A percentile compares a stretch with the other conserved stretches of the same genome.
Evolutionary conservation across 148 eudicot genomes (phyloP).

Genomic region (Heliosperma pusillum): DNA sequence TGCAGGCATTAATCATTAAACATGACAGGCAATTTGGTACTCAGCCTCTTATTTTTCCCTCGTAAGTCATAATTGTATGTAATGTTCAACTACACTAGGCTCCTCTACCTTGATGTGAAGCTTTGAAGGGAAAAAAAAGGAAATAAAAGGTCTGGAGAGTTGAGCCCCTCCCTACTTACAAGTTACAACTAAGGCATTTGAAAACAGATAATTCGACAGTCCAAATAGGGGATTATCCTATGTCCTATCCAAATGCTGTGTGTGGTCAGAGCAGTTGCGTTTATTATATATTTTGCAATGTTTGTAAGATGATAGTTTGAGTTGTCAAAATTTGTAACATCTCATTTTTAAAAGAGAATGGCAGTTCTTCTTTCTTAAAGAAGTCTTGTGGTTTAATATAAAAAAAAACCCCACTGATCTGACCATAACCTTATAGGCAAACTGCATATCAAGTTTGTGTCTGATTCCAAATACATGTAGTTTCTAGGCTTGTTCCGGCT

Average conservation of each 20-base stretch:
- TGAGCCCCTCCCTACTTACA: background rate
- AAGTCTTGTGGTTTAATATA: too few species aligned
- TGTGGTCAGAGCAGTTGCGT: background rate
- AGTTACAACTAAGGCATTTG: background rate
- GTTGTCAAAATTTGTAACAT: background rate
- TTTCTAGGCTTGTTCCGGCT: background rate
- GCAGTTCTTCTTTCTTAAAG: background rate
- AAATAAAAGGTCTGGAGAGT: background rate
- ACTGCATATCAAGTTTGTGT: too few species aligned
- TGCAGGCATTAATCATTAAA: background rate
- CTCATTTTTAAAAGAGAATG: background rate
- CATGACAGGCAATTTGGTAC: background rate
- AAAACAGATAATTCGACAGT: background rate
- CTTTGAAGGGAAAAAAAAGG: background rate
- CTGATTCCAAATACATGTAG: background rate
- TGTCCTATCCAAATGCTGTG: background rate
- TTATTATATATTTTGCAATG: too few species aligned
- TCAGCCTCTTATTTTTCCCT: background rate
- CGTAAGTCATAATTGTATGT: background rate
- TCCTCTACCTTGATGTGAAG: background rate
- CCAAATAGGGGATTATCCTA: background rate
- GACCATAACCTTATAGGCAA: too few species aligned
- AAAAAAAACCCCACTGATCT: too few species aligned
- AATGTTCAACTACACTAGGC: too few species aligned
- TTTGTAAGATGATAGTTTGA: background rate